A percentile compares a stretch with the other conserved stretches of the same genome.
Conservation (phyloP, 2,329 filamentous ascomycete genomes). For the Fusarium sp. region DNA sequence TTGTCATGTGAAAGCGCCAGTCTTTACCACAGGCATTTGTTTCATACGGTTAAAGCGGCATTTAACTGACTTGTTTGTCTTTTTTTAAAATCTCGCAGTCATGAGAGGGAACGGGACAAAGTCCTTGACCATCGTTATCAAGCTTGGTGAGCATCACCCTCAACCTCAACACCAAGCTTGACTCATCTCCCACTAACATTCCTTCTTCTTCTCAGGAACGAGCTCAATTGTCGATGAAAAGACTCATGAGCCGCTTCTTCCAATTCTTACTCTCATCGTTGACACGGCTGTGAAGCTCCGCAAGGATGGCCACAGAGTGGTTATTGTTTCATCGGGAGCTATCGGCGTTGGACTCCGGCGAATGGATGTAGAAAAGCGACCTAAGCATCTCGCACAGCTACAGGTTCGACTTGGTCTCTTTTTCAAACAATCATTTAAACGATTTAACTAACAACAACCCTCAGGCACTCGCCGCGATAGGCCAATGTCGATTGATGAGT, state of each 20-base stretch:
- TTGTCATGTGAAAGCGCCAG: slow-evolving; percentile 26
- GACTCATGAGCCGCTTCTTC: slow-evolving; percentile 92
- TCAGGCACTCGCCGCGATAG: slow-evolving; percentile 90
- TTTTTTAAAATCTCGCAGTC: slow-evolving; percentile 52
- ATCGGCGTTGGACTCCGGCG: slow-evolving; percentile 92
- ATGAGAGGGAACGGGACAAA: slow-evolving; percentile 70
- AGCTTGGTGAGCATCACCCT: slow-evolving; percentile 73
- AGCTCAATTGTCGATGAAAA: slow-evolving; percentile 99
- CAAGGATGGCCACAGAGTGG: slow-evolving; percentile 91
- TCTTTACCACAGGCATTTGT: slow-evolving; percentile 11
- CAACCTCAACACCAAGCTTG: slow-evolving; percentile 16
- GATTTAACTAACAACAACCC: slow-evolving; percentile 18
- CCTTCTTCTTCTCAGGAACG: slow-evolving; percentile 75
- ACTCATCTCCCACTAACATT: slow-evolving; percentile 39
- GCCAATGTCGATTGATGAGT: slow-evolving; percentile 93
- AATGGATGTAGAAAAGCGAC: slow-evolving; percentile 88
- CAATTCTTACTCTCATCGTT: slow-evolving; percentile 90
- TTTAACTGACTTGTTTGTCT: slow-evolving; percentile 64
- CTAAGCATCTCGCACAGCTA: slow-evolving; percentile 89
- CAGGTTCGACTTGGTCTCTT: slow-evolving; percentile 65
- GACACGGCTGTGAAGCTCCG: slow-evolving; percentile 90
- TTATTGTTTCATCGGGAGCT: slow-evolving; percentile 96
- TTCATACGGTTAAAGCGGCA: slow-evolving; percentile 19
- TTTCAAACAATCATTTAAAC: not conserved
- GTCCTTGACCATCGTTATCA: slow-evolving; percentile 75